phyloP scores from a whole-genome alignment of 306 rosid species.

The Adenanthera pavonina region DNA sequence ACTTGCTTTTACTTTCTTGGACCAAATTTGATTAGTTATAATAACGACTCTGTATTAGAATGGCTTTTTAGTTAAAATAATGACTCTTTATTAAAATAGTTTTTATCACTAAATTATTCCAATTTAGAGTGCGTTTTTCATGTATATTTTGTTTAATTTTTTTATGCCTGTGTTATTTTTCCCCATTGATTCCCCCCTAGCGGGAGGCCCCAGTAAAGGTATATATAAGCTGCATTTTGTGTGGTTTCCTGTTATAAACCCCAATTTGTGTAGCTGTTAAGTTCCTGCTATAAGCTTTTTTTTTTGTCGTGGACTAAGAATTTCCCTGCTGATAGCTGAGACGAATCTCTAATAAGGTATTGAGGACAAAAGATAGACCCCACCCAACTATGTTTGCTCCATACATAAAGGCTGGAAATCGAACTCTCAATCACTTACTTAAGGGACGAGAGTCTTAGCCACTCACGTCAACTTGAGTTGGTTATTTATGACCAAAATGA shows the following conservation, averaged over 20 bases:
- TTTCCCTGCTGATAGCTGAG: too few species aligned
- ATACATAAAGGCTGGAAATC: too few species aligned
- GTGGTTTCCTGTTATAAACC: neutral
- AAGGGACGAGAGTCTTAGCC: too few species aligned
- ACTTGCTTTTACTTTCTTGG: neutral
- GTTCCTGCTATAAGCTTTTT: neutral
- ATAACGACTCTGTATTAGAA: neutral
- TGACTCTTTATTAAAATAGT: too few species aligned
- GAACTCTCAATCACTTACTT: too few species aligned
- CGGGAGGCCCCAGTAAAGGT: neutral
- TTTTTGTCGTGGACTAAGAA: neutral
- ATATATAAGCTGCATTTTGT: neutral
- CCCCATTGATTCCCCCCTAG: neutral
- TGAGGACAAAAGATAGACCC: too few species aligned
- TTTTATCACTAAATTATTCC: neutral
- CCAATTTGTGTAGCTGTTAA: neutral
- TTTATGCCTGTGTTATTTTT: neutral
- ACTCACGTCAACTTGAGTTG: neutral
- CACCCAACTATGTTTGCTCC: too few species aligned
- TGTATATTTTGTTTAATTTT: neutral
- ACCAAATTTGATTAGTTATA: neutral
- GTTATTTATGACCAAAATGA: conserved; percentile 1
- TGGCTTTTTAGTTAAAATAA: neutral
- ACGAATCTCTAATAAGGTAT: too few species aligned
- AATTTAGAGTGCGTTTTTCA: neutral